These are phyloP conservation scores for Fraxinus angustifolia DNA, from an alignment of 305 asterid genomes.

Conservation along the genomic window DNA sequence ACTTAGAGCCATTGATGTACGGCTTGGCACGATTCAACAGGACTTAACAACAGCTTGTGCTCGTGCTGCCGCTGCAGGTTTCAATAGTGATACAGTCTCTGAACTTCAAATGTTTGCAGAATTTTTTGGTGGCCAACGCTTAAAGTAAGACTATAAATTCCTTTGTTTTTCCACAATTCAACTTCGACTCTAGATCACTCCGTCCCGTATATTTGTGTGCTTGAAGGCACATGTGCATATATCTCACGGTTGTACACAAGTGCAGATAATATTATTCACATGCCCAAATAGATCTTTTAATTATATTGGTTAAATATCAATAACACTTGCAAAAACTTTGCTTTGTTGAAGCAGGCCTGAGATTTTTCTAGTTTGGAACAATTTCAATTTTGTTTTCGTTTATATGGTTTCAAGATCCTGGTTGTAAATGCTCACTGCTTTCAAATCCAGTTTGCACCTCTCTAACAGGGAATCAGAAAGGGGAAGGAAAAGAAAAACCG, in stretches of 20 bases:
- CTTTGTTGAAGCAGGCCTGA: not conserved
- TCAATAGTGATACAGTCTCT: constrained; percentile 57
- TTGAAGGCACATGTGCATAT: not conserved
- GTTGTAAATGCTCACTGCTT: not conserved
- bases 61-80: constrained; percentile 91
- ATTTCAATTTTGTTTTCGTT: not conserved
- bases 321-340: not conserved
- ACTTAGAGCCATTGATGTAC: constrained; percentile 80
- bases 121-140: constrained; percentile 65
- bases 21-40: constrained; percentile 76
- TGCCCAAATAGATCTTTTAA: not conserved
- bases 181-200: constrained; percentile 13
- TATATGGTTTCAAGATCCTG: not conserved
- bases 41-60: constrained; percentile 62
- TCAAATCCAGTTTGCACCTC: not conserved
- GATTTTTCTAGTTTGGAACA: not conserved
- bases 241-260: not conserved
- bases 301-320: not conserved
- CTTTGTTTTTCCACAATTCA: constrained; percentile 4
- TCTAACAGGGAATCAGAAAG: not conserved
- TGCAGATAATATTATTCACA: not conserved
- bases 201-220: not conserved
- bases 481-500: not conserved
- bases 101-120: constrained; percentile 87
- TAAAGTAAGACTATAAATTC: constrained; percentile 48